Evolutionary conservation across 2,329 filamentous ascomycete genomes (phyloP).

Genomic region (Oidium heveae): DNA sequence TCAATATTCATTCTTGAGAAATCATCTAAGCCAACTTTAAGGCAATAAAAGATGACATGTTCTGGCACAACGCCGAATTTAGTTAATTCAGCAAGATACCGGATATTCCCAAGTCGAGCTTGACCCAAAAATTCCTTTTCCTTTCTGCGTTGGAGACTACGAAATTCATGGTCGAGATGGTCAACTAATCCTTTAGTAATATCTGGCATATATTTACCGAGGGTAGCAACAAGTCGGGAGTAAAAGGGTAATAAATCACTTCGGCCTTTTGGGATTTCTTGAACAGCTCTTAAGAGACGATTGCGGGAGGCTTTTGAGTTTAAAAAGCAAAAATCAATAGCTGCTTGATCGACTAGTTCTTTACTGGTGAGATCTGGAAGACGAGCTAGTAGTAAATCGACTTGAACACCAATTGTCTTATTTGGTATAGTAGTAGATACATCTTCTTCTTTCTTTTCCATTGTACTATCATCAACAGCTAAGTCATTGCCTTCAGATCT

Average conservation of each 20-base stretch:
- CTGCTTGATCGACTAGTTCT: constrained; percentile 72
- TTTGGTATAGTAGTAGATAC: constrained; percentile 92
- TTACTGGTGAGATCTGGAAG: constrained; percentile 84
- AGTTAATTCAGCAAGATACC: constrained; percentile 91
- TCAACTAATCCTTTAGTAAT: constrained; percentile 77
- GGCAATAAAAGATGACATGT: constrained; percentile 94
- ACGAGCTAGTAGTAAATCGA: constrained; percentile 66
- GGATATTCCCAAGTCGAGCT: constrained; percentile 77
- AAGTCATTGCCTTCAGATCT: constrained; percentile 31
- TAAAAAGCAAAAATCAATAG: constrained; percentile 91
- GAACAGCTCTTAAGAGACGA: constrained; percentile 71
- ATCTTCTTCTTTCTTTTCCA: constrained; percentile 31
- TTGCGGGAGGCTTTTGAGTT: constrained; percentile 97
- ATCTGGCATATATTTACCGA: constrained; percentile 84
- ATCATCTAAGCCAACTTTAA: constrained; percentile 91
- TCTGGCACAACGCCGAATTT: constrained; percentile 97
- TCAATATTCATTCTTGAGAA: constrained; percentile 99
- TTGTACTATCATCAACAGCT: constrained; percentile 16
- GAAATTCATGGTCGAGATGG: constrained; percentile 88
- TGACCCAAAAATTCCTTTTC: constrained; percentile 94
- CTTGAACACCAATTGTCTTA: constrained; percentile 91
- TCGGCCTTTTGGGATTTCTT: constrained; percentile 83
- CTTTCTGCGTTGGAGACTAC: constrained; percentile 85
- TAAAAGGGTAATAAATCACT: constrained; percentile 78
- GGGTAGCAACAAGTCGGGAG: constrained; percentile 74